These are phyloP conservation scores for Antitrichia curtipendula DNA, from an alignment of 225 moss, liverwort and hornwort genomes.

Conservation along the genomic window DNA sequence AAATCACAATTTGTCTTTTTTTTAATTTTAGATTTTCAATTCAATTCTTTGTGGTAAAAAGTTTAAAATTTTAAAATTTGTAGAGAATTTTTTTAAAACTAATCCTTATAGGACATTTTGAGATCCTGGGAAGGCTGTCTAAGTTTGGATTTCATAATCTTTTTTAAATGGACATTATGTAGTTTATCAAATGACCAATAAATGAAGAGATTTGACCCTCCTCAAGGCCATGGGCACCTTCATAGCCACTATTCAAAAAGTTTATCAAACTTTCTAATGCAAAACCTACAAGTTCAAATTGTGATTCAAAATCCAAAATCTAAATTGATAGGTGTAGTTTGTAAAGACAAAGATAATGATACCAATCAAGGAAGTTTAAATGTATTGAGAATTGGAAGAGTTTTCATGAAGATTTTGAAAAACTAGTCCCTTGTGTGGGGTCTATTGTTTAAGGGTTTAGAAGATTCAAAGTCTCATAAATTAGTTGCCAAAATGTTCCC, in stretches of 20 bases:
- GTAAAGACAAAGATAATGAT: neutral
- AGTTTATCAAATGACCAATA: neutral
- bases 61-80: too few species aligned
- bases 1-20: too few species aligned
- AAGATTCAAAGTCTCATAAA: too few species aligned
- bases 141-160: rapidly evolving
- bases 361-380: neutral
- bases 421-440: too few species aligned
- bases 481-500: too few species aligned
- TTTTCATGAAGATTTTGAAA: too few species aligned
- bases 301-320: rapidly evolving
- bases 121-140: rapidly evolving
- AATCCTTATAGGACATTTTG: neutral
- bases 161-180: neutral
- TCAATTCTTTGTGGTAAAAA: too few species aligned
- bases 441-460: too few species aligned
- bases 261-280: neutral
- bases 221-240: rapidly evolving
- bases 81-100: too few species aligned
- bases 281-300: neutral
- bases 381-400: too few species aligned
- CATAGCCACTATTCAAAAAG: neutral
- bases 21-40: too few species aligned
- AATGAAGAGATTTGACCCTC: rapidly evolving
- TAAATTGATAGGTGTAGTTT: neutral